Base-by-base conservation (phyloP, 2,329 filamentous ascomycete genomes). In the Aspergillus oerlinghausenensis region DNA sequence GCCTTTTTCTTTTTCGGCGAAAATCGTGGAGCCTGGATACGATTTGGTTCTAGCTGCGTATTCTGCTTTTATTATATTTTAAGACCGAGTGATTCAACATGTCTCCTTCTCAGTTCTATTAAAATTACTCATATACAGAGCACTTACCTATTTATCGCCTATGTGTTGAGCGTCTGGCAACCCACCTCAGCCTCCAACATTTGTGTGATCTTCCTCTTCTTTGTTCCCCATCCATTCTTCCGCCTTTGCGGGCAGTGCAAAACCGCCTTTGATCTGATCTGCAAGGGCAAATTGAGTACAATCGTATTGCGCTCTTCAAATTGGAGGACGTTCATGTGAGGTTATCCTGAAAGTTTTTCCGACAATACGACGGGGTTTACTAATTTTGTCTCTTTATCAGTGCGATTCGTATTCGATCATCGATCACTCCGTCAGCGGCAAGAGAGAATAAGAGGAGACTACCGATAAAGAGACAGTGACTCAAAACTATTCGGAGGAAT, bases 211-310 rank as follows among this genome's bases (percentile, higher is more conserved):
- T 38, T 28, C 49, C 8, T 29, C 49, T 38, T 25, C 45, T 49
- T 28, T 9, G 23, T n/a, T 49, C 47, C 47, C 47, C 7, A 49
- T 49, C 28, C 28, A 21, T 29, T 52, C 38, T 28, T 49, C 53
- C 43, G 53, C 40, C 55, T 54, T 45, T 56, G 42, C 49, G 56
- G 42, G 42, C 21, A 50, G 28, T 48, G 35, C 51, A 54, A 54
- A 47, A 49, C 42, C 42, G 19, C 42, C 42, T 45, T 45, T 3
- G 19, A 29, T 29, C 28, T 29, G 42, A 45, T 45, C 42, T 23
- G 42, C 42, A 47, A 47, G 43, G 43, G 38, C 40, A 38, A 26
- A 51, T 28, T 38, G 35, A 52, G 29, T 54, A 25, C 26, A 28
- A 19, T 25, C 43, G 21, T 17, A 21, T 47, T 23, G 43, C 8